Percentiles rank a stretch among this genome's conserved stretches.
These are phyloP conservation scores for Arbutus unedo DNA, from an alignment of 148 eudicot species.

Conservation along the genomic window DNA sequence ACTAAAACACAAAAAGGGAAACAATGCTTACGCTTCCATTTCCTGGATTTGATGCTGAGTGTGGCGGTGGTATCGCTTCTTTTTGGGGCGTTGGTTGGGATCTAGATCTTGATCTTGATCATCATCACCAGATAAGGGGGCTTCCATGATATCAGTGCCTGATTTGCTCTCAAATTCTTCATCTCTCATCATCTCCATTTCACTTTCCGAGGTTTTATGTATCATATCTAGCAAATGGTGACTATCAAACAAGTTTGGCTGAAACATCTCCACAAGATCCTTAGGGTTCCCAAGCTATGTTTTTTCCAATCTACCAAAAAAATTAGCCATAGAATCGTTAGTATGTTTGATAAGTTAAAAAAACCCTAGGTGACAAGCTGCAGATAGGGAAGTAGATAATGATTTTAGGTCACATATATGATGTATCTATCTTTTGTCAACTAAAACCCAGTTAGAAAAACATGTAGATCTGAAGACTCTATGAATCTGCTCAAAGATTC, in stretches of 20 bases:
- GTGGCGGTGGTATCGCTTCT: conserved; percentile 93
- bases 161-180: conserved; percentile 91
- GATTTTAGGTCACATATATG: background rate
- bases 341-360: too few relatives aligned
- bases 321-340: background rate
- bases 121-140: conserved; percentile 65
- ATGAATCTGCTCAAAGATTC: background rate
- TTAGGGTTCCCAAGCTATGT: background rate
- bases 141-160: conserved; percentile 74
- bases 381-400: background rate
- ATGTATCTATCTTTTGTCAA: background rate
- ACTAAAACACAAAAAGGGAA: background rate
- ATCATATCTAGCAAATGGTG: conserved; percentile 63
- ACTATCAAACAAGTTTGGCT: conserved; percentile 69
- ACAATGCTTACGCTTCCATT: conserved; percentile 73
- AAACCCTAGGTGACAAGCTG: background rate
- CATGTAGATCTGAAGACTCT: background rate
- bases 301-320: conserved; percentile 14
- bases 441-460: background rate
- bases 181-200: conserved; percentile 64
- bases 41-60: conserved; percentile 94
- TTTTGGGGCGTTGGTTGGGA: conserved; percentile 81
- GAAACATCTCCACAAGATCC: conserved; percentile 51
- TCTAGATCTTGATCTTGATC: conserved; percentile 40
- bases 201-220: conserved; percentile 55